phyloP scores from a whole-genome alignment of 73 alveolate genomes.

The Stentor coeruleus region DNA sequence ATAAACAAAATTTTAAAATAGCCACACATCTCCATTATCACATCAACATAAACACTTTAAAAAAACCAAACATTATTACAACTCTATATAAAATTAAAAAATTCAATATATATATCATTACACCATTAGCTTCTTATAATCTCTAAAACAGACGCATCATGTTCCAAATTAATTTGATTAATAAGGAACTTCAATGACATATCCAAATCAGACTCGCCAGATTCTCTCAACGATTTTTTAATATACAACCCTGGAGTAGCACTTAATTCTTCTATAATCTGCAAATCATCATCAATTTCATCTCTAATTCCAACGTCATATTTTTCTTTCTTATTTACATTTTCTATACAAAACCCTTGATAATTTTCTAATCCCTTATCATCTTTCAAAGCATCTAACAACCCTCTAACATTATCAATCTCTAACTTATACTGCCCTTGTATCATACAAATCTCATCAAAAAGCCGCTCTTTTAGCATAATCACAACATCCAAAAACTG shows the following conservation, averaged over 20 bases:
- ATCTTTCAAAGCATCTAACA: not conserved
- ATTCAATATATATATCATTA: too few relatives aligned
- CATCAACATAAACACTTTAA: too few relatives aligned
- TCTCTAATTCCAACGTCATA: not conserved
- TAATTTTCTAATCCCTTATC: not conserved
- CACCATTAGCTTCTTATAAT: not conserved
- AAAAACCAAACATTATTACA: too few relatives aligned
- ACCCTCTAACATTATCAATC: not conserved
- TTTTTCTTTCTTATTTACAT: not conserved
- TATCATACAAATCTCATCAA: not conserved
- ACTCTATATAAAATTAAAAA: too few relatives aligned
- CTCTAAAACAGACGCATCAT: not conserved
- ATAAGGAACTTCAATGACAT: not conserved
- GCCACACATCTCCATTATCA: too few relatives aligned
- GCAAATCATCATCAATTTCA: not conserved
- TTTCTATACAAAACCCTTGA: not conserved
- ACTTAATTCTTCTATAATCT: not conserved
- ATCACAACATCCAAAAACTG: not conserved
- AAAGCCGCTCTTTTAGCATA: not conserved
- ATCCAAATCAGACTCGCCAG: too few relatives aligned
- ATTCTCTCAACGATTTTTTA: too few relatives aligned
- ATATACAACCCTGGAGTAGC: not conserved
- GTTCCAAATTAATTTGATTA: not conserved
- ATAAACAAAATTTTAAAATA: too few relatives aligned
- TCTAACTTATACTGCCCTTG: not conserved